Percentiles rank a stretch among this genome's conserved stretches.
Conservation (phyloP, 208 protist species). For the Crithidia sp. region DNA sequence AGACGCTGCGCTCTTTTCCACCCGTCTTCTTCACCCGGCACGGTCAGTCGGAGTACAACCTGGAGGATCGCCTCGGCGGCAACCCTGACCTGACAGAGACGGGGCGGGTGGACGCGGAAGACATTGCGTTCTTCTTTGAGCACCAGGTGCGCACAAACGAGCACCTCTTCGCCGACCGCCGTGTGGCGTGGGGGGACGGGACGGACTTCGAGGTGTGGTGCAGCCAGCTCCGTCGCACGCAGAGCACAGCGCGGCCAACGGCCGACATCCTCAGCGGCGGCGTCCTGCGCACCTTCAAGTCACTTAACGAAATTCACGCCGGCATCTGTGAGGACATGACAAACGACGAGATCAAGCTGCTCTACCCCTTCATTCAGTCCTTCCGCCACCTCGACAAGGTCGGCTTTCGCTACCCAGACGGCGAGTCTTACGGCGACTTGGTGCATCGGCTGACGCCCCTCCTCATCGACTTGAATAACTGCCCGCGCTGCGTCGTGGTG, state of each 20-base stretch:
- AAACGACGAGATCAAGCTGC: slow-evolving; percentile 71
- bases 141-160: slow-evolving; percentile 54
- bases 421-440: slow-evolving; percentile 87
- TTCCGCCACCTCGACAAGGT: slow-evolving; percentile 80
- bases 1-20: slow-evolving; percentile 57
- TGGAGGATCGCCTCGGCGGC: slow-evolving; percentile 83
- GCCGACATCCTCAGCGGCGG: slow-evolving; percentile 49
- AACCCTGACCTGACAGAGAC: slow-evolving; percentile 72
- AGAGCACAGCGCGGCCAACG: slow-evolving; percentile 65
- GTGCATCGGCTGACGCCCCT: slow-evolving; percentile 67
- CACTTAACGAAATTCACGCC: slow-evolving; percentile 88
- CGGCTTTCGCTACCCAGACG: slow-evolving; percentile 85
- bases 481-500: slow-evolving; percentile 62
- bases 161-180: slow-evolving; percentile 44
- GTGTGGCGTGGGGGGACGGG: slow-evolving; percentile 41
- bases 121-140: slow-evolving; percentile 68
- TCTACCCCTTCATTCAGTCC: slow-evolving; percentile 70
- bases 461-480: slow-evolving; percentile 65
- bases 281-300: slow-evolving; percentile 52
- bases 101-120: slow-evolving; percentile 56
- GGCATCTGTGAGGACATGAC: slow-evolving; percentile 90
- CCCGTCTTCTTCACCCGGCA: slow-evolving; percentile 86
- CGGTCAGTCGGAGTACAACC: slow-evolving; percentile 85
- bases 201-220: slow-evolving; percentile 83
- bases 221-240: slow-evolving; percentile 72